phyloP scores from a whole-genome alignment of 768 basidiomycete genomes.

The Mycena metata region DNA sequence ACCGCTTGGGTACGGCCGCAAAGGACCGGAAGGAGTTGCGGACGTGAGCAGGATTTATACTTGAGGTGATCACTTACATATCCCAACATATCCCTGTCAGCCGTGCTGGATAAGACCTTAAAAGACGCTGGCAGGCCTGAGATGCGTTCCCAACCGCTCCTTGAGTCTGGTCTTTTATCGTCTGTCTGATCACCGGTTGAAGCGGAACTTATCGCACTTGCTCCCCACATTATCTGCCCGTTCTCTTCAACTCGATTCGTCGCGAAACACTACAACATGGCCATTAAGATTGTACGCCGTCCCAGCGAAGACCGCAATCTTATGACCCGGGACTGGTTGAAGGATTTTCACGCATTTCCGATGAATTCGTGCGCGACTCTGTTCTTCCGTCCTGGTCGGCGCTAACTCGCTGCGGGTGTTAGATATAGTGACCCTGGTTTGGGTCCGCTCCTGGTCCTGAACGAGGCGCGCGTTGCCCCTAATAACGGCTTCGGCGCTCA shows the following conservation, averaged over 20 bases:
- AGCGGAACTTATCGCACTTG: conserved; percentile 50
- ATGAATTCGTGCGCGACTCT: conserved; percentile 68
- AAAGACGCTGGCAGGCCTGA: too few species aligned
- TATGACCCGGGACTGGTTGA: conserved; percentile 88
- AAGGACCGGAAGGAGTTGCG: too few species aligned
- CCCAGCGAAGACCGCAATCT: conserved; percentile 75
- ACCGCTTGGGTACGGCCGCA: too few species aligned
- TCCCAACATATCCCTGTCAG: too few species aligned
- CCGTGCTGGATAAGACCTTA: too few species aligned
- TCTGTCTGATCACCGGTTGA: conserved; percentile 57
- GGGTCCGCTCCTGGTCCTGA: conserved; percentile 88
- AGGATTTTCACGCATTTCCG: conserved; percentile 89
- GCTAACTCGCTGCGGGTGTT: conserved; percentile 13
- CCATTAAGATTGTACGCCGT: conserved; percentile 61
- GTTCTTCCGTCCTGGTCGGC: conserved; percentile 39
- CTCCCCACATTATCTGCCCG: conserved; percentile 53
- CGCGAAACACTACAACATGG: conserved; percentile 27
- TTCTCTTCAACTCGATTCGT: conserved; percentile 47
- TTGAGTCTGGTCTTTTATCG: neutral
- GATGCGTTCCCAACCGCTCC: too few species aligned
- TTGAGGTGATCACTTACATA: too few species aligned
- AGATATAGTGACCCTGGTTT: conserved; percentile 58
- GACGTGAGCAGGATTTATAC: too few species aligned
- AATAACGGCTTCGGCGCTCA: conserved; percentile 89
- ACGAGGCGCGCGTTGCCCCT: conserved; percentile 89